These are phyloP conservation scores for Tuber aestivum DNA, from an alignment of 495 filamentous ascomycete genomes.

Conservation along the genomic window DNA sequence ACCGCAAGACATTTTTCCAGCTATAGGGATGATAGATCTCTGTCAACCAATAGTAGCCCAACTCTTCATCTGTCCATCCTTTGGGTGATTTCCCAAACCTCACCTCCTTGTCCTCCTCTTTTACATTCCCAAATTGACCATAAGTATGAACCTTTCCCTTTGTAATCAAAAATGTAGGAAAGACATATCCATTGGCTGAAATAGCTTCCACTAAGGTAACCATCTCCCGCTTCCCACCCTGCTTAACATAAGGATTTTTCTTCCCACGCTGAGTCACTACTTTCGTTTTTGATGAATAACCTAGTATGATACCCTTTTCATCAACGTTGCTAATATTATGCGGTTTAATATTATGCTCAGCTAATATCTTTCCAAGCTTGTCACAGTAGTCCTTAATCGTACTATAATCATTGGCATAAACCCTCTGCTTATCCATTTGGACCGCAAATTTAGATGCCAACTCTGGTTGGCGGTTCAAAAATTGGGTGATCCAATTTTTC, in stretches of 20 bases:
- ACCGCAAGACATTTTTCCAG: background rate
- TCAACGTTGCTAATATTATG: conserved; percentile 12
- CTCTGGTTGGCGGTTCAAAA: conserved; percentile 4
- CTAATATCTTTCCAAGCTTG: background rate
- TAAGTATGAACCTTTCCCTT: conserved; percentile 8
- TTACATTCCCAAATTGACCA: background rate
- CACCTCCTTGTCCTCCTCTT: background rate
- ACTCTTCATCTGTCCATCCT: conserved; percentile 4
- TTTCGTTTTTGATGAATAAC: conserved; percentile 4
- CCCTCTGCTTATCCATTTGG: conserved; percentile 7
- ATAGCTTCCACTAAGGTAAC: conserved; percentile 12
- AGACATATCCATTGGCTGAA: conserved; percentile 7
- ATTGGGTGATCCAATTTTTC: conserved; percentile 3
- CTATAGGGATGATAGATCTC: conserved; percentile 6
- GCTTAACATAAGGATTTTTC: conserved; percentile 1
- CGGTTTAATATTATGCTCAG: background rate
- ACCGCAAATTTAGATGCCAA: conserved; percentile 9
- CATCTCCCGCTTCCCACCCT: conserved; percentile 8
- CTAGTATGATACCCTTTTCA: conserved; percentile 11
- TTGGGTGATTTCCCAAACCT: conserved; percentile 3
- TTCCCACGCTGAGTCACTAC: background rate
- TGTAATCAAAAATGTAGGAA: conserved; percentile 8
- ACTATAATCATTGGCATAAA: background rate
- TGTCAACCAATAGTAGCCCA: conserved; percentile 9
- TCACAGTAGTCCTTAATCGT: background rate